Base-by-base conservation (phyloP, 768 basidiomycete genomes). In the Hortiboletus campestris region DNA sequence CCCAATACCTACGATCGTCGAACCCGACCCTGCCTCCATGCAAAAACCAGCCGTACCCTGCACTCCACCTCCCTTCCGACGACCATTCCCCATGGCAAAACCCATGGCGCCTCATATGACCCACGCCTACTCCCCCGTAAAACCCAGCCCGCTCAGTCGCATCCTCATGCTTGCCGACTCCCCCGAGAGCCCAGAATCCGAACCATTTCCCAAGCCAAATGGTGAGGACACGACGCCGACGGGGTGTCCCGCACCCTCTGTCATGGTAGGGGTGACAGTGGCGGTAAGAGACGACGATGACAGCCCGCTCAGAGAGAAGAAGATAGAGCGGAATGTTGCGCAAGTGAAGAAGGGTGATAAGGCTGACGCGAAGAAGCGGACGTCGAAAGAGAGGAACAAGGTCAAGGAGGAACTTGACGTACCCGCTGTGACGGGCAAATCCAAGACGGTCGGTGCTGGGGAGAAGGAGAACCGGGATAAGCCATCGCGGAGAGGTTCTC, bases 51-150 rank as follows among this genome's bases (percentile, higher is more conserved):
- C 31, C 32, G 45, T 53, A 36, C 61, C 63, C 16, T 63, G 38
- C 12, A 73, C 71, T 2, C 68, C 69, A 13, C 51, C 55, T 4
- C 50, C 63, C n/a, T n/a, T 14, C 16, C 74, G 71, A 28, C 76
- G 69, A n/a, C 76, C 81, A 2, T 89, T 87, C 72, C 87, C 87
- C 0, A 73, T 86, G 43, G 86, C 88, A 2, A 91, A 88, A 63
- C 88, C 89, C 12, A 74, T 85, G 46, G 85, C 82, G 2, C 72
- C 77, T 51, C 83, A 79, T 52, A 88, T 89, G 85, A 77, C 81
- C 5, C 90, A 93, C 59, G 88, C 89, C 0, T 93, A 92, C 59
- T 91, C 91, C 0, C 90, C 90, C 29, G 85, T 76, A 3, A 86
- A 84, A 67, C 90, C 91, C 0, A 91, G 88, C 58, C 90, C 90